Evolutionary conservation across 768 basidiomycete genomes (phyloP), one percentile per base, ranked within the genome.

Genomic region (Psilocybe azurescens): DNA sequence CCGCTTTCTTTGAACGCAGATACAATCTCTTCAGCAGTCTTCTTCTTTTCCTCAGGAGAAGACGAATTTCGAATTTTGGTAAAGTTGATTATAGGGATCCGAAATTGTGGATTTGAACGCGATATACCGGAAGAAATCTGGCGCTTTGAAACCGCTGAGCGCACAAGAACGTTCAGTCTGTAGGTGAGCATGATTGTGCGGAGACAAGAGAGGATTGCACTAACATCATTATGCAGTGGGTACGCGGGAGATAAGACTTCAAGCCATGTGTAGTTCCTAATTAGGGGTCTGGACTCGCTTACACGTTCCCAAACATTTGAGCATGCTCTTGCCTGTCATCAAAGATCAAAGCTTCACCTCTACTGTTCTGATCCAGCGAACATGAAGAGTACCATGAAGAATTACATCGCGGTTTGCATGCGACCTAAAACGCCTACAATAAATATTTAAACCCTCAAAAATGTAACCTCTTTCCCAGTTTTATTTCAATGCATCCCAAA

Each of bases 51-150:
- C 13, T 77, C 74, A 1, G 69, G 53, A 0, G 86, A 81, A n/a
- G 75, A 69, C 1, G 86, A 80, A 20, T 76, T 69, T 58, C 83
- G 81, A 71, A 89, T 93, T 59, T 84, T 87, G 66, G 84, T 79
- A 66, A 95, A 94, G 77, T 94, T 86, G 67, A 95, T 86, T 30
- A 94, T 77, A 29, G 94, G 94, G 56, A 94, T 93, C 36, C 76
- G 77, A 69, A 90, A 89, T 28, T 74, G 68, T 28, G 66, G 56
- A 2, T 52, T 62, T 56, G 67, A 58, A 32, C 64, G 68, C 10
- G 71, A 65, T 28, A 68, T 47, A 46, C 72, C 77, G 33, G 44
- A 53, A 71, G 74, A 36, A 74, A 70, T 48, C 65, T 64, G 59
- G 46, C 76, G 75, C 39, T 61, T 71, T 11, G 24, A 61, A 29